A percentile compares a stretch with the other conserved stretches of the same genome.
phyloP scores from a whole-genome alignment of 2,329 filamentous ascomycete species.

The Bipolaris oryzae region DNA sequence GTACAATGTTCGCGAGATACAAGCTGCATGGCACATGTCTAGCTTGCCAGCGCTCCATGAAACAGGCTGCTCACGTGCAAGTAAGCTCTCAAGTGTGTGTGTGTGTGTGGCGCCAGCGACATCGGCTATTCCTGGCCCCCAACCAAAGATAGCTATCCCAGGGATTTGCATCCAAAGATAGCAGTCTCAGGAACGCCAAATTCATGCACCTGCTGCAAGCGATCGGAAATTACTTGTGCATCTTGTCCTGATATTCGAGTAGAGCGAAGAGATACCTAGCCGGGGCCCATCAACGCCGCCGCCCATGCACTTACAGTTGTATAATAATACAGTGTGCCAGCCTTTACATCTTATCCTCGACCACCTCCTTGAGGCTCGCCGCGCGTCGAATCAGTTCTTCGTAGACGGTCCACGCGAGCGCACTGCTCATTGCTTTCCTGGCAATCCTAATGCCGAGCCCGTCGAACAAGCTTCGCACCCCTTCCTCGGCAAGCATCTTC shows the following conservation, averaged over 20 bases:
- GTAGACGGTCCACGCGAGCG: conserved; percentile 97
- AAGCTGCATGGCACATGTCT: conserved; percentile 10
- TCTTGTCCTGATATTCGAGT: background rate
- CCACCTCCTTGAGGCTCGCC: conserved; percentile 52
- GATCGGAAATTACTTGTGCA: background rate
- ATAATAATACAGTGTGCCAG: conserved; percentile 18
- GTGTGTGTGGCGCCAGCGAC: conserved; percentile 17
- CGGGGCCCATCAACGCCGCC: conserved; percentile 10
- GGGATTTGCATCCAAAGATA: background rate
- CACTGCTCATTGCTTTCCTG: conserved; percentile 88
- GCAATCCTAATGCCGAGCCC: conserved; percentile 86
- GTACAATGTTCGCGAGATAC: conserved; percentile 2
- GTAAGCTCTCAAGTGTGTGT: conserved; percentile 14
- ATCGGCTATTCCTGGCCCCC: conserved; percentile 15
- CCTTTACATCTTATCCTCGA: conserved; percentile 33
- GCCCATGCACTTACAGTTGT: background rate
- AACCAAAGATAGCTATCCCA: background rate
- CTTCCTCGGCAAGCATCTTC: conserved; percentile 83
- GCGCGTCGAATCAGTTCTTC: conserved; percentile 86
- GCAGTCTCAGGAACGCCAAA: background rate
- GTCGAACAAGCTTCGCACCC: conserved; percentile 79
- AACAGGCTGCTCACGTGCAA: conserved; percentile 14
- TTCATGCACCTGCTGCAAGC: background rate
- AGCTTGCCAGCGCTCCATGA: conserved; percentile 25
- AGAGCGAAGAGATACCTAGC: conserved; percentile 17